Evolutionary conservation across 225 moss, liverwort and hornwort genomes (phyloP).

Genomic region (Marchantia paleacea): DNA sequence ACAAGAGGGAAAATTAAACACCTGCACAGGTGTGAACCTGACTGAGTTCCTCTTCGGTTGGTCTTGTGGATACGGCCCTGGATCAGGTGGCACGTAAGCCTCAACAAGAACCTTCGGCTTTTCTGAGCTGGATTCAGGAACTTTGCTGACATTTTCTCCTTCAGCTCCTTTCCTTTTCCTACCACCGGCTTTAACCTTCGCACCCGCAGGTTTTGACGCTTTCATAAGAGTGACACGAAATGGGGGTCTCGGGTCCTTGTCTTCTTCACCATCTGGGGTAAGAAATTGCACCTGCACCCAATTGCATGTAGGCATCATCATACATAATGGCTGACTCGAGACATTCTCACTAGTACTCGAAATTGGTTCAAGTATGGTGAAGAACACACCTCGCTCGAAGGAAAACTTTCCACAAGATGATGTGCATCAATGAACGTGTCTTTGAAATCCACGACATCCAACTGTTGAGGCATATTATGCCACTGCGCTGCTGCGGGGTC

Average conservation of each 20-base stretch:
- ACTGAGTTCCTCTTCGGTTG: slow-evolving; percentile 92
- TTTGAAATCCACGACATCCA: slow-evolving; percentile 86
- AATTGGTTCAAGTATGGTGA: background rate
- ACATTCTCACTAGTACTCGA: background rate
- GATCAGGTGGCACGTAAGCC: slow-evolving; percentile 91
- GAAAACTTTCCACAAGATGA: slow-evolving; percentile 88
- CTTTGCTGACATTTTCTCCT: slow-evolving; percentile 32
- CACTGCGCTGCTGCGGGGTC: slow-evolving; percentile 94
- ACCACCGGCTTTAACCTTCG: slow-evolving; percentile 40
- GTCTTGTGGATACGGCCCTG: slow-evolving; percentile 97
- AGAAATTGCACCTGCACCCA: slow-evolving; percentile 54
- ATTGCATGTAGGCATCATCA: background rate
- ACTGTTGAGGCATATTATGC: slow-evolving; percentile 82
- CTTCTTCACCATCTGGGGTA: slow-evolving; percentile 68
- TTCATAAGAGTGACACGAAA: slow-evolving; percentile 78
- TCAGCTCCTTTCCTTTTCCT: slow-evolving; percentile 65
- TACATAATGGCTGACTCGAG: background rate
- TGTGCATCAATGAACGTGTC: slow-evolving; percentile 91
- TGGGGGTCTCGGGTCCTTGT: slow-evolving; percentile 75
- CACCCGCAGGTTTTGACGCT: slow-evolving; percentile 19
- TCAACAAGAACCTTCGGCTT: slow-evolving; percentile 65
- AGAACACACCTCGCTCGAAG: slow-evolving; percentile 54
- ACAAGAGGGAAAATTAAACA: background rate
- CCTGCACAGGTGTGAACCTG: slow-evolving; percentile 90
- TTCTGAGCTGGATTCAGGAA: slow-evolving; percentile 27